phyloP scores from a whole-genome alignment of 768 basidiomycete species.

The Dioszegia hungarica region DNA sequence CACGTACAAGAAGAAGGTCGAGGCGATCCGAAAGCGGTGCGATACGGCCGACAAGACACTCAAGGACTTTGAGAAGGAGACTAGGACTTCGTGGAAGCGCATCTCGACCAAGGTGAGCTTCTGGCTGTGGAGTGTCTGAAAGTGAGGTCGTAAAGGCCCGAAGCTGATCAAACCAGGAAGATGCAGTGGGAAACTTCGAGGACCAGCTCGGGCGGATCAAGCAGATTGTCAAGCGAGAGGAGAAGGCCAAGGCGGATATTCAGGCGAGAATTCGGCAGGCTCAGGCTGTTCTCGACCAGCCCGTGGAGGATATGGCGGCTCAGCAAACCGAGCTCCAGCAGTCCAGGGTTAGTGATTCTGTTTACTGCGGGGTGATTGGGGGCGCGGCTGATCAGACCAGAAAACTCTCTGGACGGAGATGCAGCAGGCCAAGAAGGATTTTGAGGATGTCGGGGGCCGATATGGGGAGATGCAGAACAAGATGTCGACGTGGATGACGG shows the following conservation, averaged over 20 bases:
- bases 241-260: not conserved
- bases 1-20: constrained; percentile 1
- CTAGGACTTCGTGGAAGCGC: not conserved
- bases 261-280: not conserved
- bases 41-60: not conserved
- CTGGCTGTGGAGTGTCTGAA: not conserved
- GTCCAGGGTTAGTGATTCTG: not conserved
- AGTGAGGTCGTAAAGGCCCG: too few relatives aligned
- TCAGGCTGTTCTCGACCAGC: constrained; percentile 2
- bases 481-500: constrained; percentile 21
- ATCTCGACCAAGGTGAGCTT: not conserved
- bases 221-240: not conserved
- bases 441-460: constrained; percentile 3
- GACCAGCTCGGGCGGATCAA: not conserved
- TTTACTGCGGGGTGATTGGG: too few relatives aligned
- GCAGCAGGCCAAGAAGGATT: not conserved
- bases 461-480: not conserved
- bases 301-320: constrained; percentile 31
- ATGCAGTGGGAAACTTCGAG: too few relatives aligned
- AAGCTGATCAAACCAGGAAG: not conserved
- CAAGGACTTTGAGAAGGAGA: not conserved
- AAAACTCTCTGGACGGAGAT: not conserved
- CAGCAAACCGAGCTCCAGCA: constrained; percentile 45
- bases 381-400: not conserved
- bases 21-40: not conserved